Base-by-base conservation (phyloP, 2,329 filamentous ascomycete species). In the Aspergillus transmontanensis region DNA sequence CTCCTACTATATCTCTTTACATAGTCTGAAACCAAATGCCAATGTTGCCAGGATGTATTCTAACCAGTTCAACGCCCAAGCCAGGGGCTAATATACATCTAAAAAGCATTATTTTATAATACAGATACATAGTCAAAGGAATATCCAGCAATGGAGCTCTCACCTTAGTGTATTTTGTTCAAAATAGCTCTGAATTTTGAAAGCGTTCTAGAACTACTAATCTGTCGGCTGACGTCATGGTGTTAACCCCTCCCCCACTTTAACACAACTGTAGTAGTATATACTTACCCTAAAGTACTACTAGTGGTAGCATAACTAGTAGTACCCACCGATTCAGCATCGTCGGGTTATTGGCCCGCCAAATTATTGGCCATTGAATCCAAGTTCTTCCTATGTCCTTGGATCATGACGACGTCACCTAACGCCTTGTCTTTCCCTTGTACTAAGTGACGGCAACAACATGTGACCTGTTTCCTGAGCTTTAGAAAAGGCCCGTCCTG, bases 381-480 rank as follows among this genome's bases (percentile, higher is more conserved):
- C 41, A 60, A 43, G 58, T 46, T 53, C 32, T 23, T 36, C 16
- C 36, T 51, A 23, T 62, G 60, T 67, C 61, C 58, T 66, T 65
- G 58, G 46, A 63, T 70, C 68, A 74, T 74, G 69, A 71, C 72
- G 69, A 75, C 73, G 73, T 75, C 73, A 75, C 67, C 53, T 34
- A 50, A 65, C 58, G 21, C 55, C 30, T 55, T 30, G 23, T 59
- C 26, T 53, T 34, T 43, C 19, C 32, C 53, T 58, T 53, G 62
- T 56, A 23, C 19, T 21, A 55, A 55, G 54, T 55, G 34, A 64
- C 34, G 19, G 56, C 59, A 50, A 50, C 48, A 51, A 16, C 48
- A 64, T 66, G 61, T 60, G 55, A 60, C 57, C 39, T 54, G 46
- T 60, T 55, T 41, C 30, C 46, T 48, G 34, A 41, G 26, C 32